phyloP scores from a whole-genome alignment of 2,329 filamentous ascomycete species.

The Curvularia lunata region DNA sequence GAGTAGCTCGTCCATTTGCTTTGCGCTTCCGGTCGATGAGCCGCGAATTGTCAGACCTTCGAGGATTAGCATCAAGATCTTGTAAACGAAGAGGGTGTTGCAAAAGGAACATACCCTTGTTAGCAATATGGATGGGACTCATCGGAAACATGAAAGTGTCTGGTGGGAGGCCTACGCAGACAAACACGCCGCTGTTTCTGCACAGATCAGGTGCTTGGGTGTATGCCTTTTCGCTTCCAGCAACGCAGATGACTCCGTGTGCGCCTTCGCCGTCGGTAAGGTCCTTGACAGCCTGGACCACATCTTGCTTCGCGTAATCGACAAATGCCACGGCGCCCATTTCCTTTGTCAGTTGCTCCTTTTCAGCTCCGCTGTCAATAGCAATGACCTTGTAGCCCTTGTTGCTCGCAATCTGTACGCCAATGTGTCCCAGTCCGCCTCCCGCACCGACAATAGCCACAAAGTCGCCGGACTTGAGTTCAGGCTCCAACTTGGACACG shows the following conservation, averaged over 20 bases:
- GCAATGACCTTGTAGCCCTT: slow-evolving; percentile 85
- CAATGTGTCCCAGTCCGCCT: slow-evolving; percentile 78
- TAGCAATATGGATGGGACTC: slow-evolving; percentile 56
- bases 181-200: slow-evolving; percentile 55
- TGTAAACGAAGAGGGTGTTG: not conserved
- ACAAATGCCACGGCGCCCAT: slow-evolving; percentile 77
- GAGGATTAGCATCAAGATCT: slow-evolving; percentile 4
- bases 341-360: slow-evolving; percentile 69
- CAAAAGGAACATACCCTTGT: slow-evolving; percentile 44
- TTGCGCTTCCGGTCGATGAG: slow-evolving; percentile 54
- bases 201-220: slow-evolving; percentile 53
- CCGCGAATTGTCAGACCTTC: slow-evolving; percentile 54
- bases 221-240: slow-evolving; percentile 55
- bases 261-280: slow-evolving; percentile 54
- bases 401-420: slow-evolving; percentile 79
- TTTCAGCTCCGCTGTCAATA: slow-evolving; percentile 84
- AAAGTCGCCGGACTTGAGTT: slow-evolving; percentile 72
- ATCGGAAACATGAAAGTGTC: slow-evolving; percentile 54
- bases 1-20: slow-evolving; percentile 56
- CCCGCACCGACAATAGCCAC: slow-evolving; percentile 86
- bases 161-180: slow-evolving; percentile 57
- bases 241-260: slow-evolving; percentile 56
- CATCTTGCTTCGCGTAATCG: slow-evolving; percentile 71
- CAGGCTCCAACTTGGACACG: slow-evolving; percentile 83
- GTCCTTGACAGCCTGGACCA: slow-evolving; percentile 48